Percentiles rank a stretch among this genome's conserved stretches.
Conservation (phyloP, 257 asterid species). For the Plantago elongata region DNA sequence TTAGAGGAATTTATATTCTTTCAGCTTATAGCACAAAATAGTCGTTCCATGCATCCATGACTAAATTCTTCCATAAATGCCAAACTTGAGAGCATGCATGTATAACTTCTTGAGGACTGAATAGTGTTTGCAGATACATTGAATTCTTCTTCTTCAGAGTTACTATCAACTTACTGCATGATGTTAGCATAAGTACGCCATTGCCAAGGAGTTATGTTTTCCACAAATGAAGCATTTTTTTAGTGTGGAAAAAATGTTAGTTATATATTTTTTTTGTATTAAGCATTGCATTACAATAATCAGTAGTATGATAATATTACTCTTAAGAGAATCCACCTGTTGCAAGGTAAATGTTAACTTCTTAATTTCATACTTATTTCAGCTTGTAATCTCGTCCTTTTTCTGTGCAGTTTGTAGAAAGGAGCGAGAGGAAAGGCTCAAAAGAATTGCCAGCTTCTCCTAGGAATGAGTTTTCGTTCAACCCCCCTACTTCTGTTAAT, state of each 20-base stretch:
- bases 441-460: background rate
- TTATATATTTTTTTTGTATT: background rate
- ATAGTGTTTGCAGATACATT: too few species aligned
- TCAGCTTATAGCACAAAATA: too few species aligned
- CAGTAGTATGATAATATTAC: background rate
- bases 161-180: too few species aligned
- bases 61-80: too few species aligned
- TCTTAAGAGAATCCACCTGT: background rate
- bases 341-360: background rate
- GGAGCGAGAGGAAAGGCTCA: constrained; percentile 1
- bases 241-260: background rate
- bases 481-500: constrained; percentile 3
- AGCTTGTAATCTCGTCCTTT: background rate
- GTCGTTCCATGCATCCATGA: too few species aligned
- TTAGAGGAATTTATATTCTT: too few species aligned
- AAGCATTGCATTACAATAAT: background rate
- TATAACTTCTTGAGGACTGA: too few species aligned
- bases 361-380: background rate
- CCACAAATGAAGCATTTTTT: background rate
- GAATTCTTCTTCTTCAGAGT: too few species aligned
- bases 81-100: too few species aligned
- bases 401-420: constrained; percentile 31
- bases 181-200: too few species aligned
- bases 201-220: background rate
- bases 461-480: constrained; percentile 14